Percentiles rank a stretch among this genome's conserved stretches.
Evolutionary conservation across 805 yeast species (phyloP).

Genomic region (Hanseniaspora jakobsenii): DNA sequence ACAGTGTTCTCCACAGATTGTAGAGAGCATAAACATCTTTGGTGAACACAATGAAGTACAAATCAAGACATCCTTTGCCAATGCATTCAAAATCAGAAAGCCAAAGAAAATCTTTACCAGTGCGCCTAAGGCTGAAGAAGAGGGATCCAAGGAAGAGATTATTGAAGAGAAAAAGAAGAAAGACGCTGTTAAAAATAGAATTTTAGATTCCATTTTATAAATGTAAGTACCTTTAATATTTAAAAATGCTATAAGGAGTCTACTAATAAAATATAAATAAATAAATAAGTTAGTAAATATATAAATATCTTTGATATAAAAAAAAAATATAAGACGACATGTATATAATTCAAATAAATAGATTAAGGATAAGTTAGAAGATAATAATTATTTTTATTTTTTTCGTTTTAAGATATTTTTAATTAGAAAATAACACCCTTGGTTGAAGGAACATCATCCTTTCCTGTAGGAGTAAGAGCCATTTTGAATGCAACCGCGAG

Average conservation of each 20-base stretch:
- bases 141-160: slow-evolving; percentile 16
- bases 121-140: slow-evolving; percentile 11
- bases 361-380: slow-evolving; percentile 5
- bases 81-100: slow-evolving; percentile 1
- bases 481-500: slow-evolving; percentile 84
- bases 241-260: too few species aligned
- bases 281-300: neutral
- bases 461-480: slow-evolving; percentile 71
- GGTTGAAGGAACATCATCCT: slow-evolving; percentile 87
- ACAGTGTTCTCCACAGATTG: slow-evolving; percentile 25
- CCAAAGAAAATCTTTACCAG: neutral
- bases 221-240: too few species aligned
- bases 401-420: neutral
- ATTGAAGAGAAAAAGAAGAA: too few species aligned
- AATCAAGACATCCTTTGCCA: slow-evolving; percentile 9
- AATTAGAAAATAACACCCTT: slow-evolving; percentile 75
- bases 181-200: slow-evolving; percentile 18
- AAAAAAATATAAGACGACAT: neutral
- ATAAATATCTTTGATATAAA: slow-evolving; percentile 16
- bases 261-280: neutral
- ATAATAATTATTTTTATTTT: neutral
- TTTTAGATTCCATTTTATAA: slow-evolving; percentile 7
- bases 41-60: neutral
- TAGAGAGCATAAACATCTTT: neutral
- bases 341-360: too few species aligned